Evolutionary conservation across 2,329 filamentous ascomycete genomes (phyloP), one percentile per base, ranked within the genome.

Genomic region (Penicillium digitatum): DNA sequence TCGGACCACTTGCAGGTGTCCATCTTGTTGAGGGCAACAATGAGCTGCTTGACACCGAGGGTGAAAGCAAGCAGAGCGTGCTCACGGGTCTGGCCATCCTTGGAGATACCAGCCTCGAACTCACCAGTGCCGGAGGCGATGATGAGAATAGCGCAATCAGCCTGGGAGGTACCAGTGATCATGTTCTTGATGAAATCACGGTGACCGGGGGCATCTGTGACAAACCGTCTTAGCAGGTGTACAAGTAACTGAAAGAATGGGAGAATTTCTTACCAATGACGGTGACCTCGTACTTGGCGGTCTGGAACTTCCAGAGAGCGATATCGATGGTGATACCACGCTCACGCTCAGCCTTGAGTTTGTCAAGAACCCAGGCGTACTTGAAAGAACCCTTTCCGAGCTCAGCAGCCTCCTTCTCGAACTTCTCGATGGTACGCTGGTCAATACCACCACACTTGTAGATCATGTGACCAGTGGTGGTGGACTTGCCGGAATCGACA

Each of bases 121-220:
- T 99, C 94, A 96, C 94, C 94, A 90, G 91, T 96, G 86, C 94
- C 94, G 76, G 94, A 91, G 74, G 93, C 94, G 82, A 99, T 99
- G 84, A 99, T 97, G 85, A 99, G 92, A 80, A 99, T 90, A 76
- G 94, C 94, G 83, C 94, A 97, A 78, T 99, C 94, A 74, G 94
- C 94, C 89, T 97, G 94, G 81, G 94, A 99, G 77, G 94, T 97
- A 92, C 94, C 94, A 88, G 94, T 97, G 81, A 99, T 99, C 94
- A 99, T 99, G 92, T 97, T 99, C 93, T 99, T 99, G 90, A 99
- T 97, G 87, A 97, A 99, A 79, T 99, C 94, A 94, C 94, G 93
- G 83, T 99, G 94, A 82, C 94, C 94, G 76, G 94, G 94, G 80
- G 94, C 94, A 77, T 99, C 90, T 88, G 68, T 10, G 52, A 43